Conservation (phyloP, 2,329 filamentous ascomycete species). For the Penicillium sp. region DNA sequence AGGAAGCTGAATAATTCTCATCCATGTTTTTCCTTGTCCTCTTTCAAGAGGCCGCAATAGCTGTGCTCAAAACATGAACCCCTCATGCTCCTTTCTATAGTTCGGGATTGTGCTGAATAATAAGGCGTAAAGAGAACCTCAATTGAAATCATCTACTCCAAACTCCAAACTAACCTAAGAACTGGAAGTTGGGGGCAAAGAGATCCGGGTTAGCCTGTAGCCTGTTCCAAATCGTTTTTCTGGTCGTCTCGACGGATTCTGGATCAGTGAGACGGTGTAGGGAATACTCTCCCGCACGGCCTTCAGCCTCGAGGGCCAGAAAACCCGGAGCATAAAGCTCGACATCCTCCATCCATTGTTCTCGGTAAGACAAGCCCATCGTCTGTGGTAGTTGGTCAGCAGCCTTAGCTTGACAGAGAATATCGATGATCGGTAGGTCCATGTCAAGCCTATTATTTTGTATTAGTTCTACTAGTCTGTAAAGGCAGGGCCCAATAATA, state of each 20-base stretch:
- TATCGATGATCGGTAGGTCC: conserved; percentile 15
- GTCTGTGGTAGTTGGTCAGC: conserved; percentile 10
- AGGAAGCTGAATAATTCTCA: too few relatives aligned
- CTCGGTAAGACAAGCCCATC: conserved; percentile 12
- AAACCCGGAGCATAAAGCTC: conserved; percentile 16
- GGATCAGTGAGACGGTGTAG: not conserved
- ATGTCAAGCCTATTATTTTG: conserved; percentile 9
- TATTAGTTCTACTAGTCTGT: not conserved
- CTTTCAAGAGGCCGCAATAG: too few relatives aligned
- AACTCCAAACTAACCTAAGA: not conserved
- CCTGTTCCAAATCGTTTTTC: not conserved
- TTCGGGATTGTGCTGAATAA: too few relatives aligned
- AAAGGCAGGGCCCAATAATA: not conserved
- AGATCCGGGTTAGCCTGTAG: not conserved
- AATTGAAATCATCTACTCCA: too few relatives aligned
- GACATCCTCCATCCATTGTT: conserved; percentile 17
- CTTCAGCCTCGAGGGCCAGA: conserved; percentile 13
- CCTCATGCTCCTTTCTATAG: too few relatives aligned
- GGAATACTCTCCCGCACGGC: conserved; percentile 4
- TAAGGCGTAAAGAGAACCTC: too few relatives aligned
- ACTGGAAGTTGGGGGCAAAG: not conserved
- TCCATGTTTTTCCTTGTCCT: too few relatives aligned
- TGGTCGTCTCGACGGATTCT: not conserved
- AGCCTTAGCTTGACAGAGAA: conserved; percentile 14
- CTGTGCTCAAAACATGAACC: too few relatives aligned